Base-by-base conservation (phyloP, 2,329 filamentous ascomycete genomes). In the Neofusicoccum sp. region DNA sequence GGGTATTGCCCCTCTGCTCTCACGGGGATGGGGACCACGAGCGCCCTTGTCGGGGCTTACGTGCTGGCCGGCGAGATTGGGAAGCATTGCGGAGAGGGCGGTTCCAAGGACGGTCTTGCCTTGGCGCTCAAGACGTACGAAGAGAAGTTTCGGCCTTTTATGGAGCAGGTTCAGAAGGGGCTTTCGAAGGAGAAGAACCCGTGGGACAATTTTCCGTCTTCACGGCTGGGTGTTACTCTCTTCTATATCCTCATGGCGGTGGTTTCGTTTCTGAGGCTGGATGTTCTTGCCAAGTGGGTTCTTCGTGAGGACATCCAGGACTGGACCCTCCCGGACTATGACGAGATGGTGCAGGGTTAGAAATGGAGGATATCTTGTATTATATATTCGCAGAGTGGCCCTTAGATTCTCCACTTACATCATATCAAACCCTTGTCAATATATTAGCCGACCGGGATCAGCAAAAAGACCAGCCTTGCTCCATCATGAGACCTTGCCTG, bases 21-120 rank as follows among this genome's bases (percentile, higher is more conserved):
- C 3, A 80, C 78, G 0, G 84, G 84, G 0, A 78, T 81, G 72
- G 83, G 84, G 0, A 84, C 82, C 0, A 80, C 78, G 1, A 65
- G 75, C 0, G 78, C 78, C 0, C 66, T 86, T 0, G 67, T 81
- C 0, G 66, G 65, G 3, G 63, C 65, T 5, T 68, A 67, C 36
- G 53, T 67, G 6, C 60, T 67, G 26, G 65, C 66, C 9, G 66
- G 65, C 4, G 66, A 68, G 57, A 44, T 68, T 5, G 61, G 58
- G 44, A 36, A 61, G 54, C 4, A 36, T 45, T 40, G 41, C 16
- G 54, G 41, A 31, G n/a, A 5, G 11, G 41, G 33, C 12, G 6
- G 12, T 14, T 30, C 63, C 11, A 38, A 58, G 1, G 43, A 58
- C 8, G 59, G 68, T 31, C 60, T 71, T 0, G 60, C 57, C 1